Evolutionary conservation across 2,329 filamentous ascomycete genomes (phyloP).

Genomic region (Exophiala phaeomuriformis): DNA sequence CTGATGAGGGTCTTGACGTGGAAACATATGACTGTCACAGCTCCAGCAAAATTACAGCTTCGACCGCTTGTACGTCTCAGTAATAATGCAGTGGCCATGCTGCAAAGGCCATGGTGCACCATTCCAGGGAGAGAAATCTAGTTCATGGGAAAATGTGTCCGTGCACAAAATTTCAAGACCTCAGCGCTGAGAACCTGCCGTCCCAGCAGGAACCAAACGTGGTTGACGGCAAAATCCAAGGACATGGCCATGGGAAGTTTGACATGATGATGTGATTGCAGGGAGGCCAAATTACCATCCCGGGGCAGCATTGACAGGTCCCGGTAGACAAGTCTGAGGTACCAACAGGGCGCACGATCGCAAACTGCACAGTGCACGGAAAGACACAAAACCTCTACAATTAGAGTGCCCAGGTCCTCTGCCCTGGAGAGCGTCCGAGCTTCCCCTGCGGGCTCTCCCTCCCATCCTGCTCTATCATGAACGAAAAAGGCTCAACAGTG

Average conservation of each 20-base stretch:
- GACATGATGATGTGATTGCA: conserved; percentile 10
- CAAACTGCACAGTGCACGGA: background rate
- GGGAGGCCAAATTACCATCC: conserved; percentile 3
- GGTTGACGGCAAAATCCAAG: conserved; percentile 18
- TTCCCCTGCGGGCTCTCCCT: too few relatives aligned
- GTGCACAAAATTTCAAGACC: background rate
- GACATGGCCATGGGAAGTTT: conserved; percentile 18
- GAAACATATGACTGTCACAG: conserved; percentile 14
- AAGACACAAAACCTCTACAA: too few relatives aligned
- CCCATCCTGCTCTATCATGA: too few relatives aligned
- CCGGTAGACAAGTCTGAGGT: background rate
- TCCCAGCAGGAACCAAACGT: conserved; percentile 12
- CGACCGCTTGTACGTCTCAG: background rate
- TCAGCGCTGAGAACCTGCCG: background rate
- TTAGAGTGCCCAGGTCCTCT: too few relatives aligned
- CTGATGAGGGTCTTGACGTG: conserved; percentile 1
- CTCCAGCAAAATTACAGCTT: conserved; percentile 5
- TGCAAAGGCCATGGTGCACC: conserved; percentile 9
- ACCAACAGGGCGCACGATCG: too few relatives aligned
- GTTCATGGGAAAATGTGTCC: background rate
- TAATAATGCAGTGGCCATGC: background rate
- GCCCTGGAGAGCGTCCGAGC: too few relatives aligned
- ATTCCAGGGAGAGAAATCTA: background rate
- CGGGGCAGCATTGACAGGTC: conserved; percentile 2
- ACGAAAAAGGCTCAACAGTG: too few relatives aligned